Evolutionary conservation across 495 filamentous ascomycete genomes (phyloP), one percentile per base, ranked within the genome.

Genomic region (Hypoxylon lienhwacheense): DNA sequence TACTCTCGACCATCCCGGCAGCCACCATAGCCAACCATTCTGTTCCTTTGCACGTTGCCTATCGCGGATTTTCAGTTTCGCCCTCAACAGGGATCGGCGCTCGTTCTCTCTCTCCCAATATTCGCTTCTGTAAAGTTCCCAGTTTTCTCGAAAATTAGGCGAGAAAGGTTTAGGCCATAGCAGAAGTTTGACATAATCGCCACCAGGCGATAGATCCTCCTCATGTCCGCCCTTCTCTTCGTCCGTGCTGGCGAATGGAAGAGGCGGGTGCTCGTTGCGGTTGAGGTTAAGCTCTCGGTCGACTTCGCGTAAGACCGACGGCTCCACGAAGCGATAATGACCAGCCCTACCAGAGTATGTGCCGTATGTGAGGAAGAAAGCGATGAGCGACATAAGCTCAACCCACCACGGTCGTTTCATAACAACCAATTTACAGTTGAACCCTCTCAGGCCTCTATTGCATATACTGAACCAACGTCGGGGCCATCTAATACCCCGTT

Each of bases 81-180:
- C 73, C 33, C 89, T 80, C 28, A 96, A 72, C 36, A 86, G 67
- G 4, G 84, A 80, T 10, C 93, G 88, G 2, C 90, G 82, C 71
- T 93, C 90, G 61, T 98, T 98, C 70, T 98, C 95, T 53, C 83
- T 85, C 59, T 96, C 93, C 93, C 93, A 98, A 65, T 95, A 98
- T 51, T 96, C 91, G 20, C 85, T 81, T 25, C 95, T 80, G 69
- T 92, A 98, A 3, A 90, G 69, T 62, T 98, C 93, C 93, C 93
- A 98, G 53, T 95, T 95, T 64, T 96, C 90, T n/a, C 93, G 82
- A 65, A 98, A 97, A 44, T 88, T 88, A 0, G 95, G 86, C 7
- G 89, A 91, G 59, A 98, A 98, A 0, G 91, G 89, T 69, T 98
- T 98, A 4, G 93, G 91, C 28, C 97, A 79, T 8, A 98, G 77